Base-by-base conservation (phyloP, 83 land plant genomes). In the Picea engelmannii region DNA sequence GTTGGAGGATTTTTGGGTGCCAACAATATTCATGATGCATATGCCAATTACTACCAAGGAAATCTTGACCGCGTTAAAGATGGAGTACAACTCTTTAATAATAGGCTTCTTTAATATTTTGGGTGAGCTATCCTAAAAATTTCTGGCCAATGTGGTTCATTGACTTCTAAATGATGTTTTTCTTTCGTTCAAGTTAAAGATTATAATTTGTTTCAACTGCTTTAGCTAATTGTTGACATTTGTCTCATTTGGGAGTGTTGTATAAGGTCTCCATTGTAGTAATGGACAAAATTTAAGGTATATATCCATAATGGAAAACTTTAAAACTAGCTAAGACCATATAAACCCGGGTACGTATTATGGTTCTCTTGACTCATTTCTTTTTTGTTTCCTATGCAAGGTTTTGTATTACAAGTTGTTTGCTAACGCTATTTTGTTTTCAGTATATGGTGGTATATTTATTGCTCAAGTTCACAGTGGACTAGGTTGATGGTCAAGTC, bases 401-500 rank as follows among this genome's bases (percentile, higher is more conserved):
- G n/a, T 59, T 42, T 24, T 79, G 73, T 42, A 2, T 47, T 62
- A 12, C 66, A 16, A 21, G 42, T 79, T 11, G 18, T 61, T 76
- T 85, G 61, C 10, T 76, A 52, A 66, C 68, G 68, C 25, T 25
- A 9, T 17, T 27, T 79, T 84, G 49, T 86, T 61, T 79, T 27
- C 77, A 98, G 99, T 87, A 93, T 87, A 81, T 91, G 81, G 99
- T 96, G 76, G 91, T 98, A 42, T 96, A 98, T 81, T 81, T 87
- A 85, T 90, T 98, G 80, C 94, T 98, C 61, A 98, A 98, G 80
- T 98, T 94, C 89, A 90, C 93, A 76, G 97, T 93, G 76, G 92
- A 92, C 77, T 96, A 95, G 93, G 99, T 98, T 70, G 97, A 96
- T 79, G 99, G 94, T 42, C 96, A 98, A 94, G 91, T 98, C 58